Evolutionary conservation across 106 monocot genomes (phyloP).

Genomic region (Dendrobium huoshanense): DNA sequence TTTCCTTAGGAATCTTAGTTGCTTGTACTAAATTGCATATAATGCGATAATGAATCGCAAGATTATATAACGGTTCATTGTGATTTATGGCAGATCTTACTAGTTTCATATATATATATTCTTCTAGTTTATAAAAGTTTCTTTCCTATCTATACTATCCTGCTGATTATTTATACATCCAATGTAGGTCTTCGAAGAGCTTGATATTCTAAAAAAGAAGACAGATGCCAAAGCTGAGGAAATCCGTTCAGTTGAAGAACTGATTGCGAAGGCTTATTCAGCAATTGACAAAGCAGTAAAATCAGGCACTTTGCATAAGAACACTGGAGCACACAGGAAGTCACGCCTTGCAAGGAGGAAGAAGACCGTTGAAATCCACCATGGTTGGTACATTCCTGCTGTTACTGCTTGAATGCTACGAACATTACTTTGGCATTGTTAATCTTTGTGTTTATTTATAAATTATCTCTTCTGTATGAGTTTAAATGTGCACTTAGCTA

Average conservation of each 20-base stretch:
- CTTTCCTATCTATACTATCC: too few species aligned
- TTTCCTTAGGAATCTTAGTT: too few species aligned
- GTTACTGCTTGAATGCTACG: constrained; percentile 1
- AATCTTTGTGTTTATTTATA: not conserved
- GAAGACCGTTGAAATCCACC: constrained; percentile 79
- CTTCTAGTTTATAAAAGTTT: too few species aligned
- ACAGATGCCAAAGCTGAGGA: constrained; percentile 54
- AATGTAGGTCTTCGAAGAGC: constrained; percentile 58
- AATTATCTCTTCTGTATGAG: not conserved
- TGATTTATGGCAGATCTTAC: too few species aligned
- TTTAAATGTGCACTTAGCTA: not conserved
- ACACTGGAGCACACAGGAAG: constrained; percentile 80
- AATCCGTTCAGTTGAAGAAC: constrained; percentile 58
- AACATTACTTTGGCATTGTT: not conserved
- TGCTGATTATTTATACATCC: not conserved
- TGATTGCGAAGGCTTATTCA: constrained; percentile 71
- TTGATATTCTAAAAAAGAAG: constrained; percentile 70
- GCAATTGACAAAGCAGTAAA: constrained; percentile 83
- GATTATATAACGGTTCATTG: too few species aligned
- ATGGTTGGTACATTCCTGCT: constrained; percentile 74
- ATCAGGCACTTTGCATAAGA: constrained; percentile 69
- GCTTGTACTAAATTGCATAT: too few species aligned
- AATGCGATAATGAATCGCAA: too few species aligned
- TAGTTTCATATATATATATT: too few species aligned
- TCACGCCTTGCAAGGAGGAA: constrained; percentile 79